Base-by-base conservation (phyloP, 768 basidiomycete species). In the Sarcodon aspratus region DNA sequence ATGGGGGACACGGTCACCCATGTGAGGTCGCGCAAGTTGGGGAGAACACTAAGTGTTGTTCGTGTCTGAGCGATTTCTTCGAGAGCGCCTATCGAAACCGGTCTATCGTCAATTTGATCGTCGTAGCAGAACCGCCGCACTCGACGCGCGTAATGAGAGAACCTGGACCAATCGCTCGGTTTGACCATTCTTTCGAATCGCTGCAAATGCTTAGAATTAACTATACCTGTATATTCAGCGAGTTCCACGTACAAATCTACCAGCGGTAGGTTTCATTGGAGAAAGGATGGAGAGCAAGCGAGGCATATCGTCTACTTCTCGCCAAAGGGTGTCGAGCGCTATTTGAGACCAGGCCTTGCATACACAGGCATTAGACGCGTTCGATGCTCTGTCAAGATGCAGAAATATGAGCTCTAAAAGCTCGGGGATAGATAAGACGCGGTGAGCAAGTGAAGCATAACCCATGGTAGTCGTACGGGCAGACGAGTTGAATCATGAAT, bases 311-410 rank as follows among this genome's bases (percentile, higher is more conserved):
- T 67, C 61, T 7, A 81, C 70, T 1, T 78, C 70, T 47, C 62
- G 67, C 82, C 82, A 84, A 0, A 82, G 57, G n/a, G 64, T 55
- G 55, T 80, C 74, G 48, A 82, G 60, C 1, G 79, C 76, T 21
- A 76, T 61, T 9, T 75, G 70, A 1, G 74, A 76, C 82, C 82
- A 84, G 44, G 51, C 55, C 54, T 70, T 79, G 66, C 75, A 82
- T 12, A 82, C 78, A 32, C 64, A 61, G 2, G 75, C 79, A 46
- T 74, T 79, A 1, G 50, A 50, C 1, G 66, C 65, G 53, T 77
- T 73, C 3, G 69, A 59, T 1, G 50, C 33, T 7, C 55, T 55
- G 51, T 75, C 74, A 18, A 79, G 54, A 51, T 67, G 72, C 33
- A 61, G 61, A 59, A 82, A 76, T 8, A 84, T 64, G 59, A 77